Base-by-base conservation (phyloP, 2,329 filamentous ascomycete species). In the Aureobasidium sp. region DNA sequence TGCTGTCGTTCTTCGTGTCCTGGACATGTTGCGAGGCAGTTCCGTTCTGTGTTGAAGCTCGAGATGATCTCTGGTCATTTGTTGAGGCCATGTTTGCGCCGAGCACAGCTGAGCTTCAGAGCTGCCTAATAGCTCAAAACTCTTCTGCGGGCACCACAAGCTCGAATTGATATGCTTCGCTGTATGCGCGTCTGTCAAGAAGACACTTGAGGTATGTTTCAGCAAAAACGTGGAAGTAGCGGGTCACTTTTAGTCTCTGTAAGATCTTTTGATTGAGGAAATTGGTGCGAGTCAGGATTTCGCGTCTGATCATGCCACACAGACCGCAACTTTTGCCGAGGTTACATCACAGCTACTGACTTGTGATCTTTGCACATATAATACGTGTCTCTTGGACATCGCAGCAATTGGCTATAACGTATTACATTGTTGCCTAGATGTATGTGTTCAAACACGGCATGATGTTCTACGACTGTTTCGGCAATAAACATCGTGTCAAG, bases 181-280 rank as follows among this genome's bases (percentile, higher is more conserved):
- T 23, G 29, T 57, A 36, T 23, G 29, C 9, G 20, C 53, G 41
- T 32, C 15, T 34, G 17, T 3, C n/a, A 57, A 13, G 15, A 26
- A 23, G 37, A 29, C 52, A 20, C n/a, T 39, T 23, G 26, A 17
- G 53, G 17, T 12, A 13, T 10, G 26, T 26, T 26, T 34, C 41
- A 36, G 27, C 39, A 36, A 26, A 56, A 23, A 36, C 5, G 29
- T 34, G 39, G 10, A 36, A 36, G 29, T 32, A 2, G 53, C 53
- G 39, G 53, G 36, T 46, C 29, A 32, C 27, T 46, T 44, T 57
- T 10, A 17, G 23, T 46, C 34, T 56, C 52, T 57, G 53, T 44
- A 12, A 46, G 53, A 57, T 57, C 10, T 57, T 34, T 57, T 57
- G 41, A 57, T 57, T 57, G 53, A 57, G 53, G 53, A 58, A 58